Conservation (phyloP, 208 protist genomes). For the Phytomonas francai region DNA sequence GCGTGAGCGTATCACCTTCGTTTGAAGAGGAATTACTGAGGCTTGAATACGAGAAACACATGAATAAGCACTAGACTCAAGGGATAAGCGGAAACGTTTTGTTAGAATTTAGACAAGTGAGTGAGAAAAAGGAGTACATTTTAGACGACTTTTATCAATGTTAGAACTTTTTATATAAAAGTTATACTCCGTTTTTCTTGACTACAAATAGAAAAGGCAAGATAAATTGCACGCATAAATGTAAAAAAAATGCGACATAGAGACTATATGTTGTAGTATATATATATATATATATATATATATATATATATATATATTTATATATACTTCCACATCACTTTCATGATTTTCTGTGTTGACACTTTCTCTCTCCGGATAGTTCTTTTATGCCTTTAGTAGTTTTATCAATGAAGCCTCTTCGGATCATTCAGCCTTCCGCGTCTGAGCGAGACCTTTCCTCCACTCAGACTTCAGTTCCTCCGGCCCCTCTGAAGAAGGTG, state of each 20-base stretch:
- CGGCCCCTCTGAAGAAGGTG: neutral
- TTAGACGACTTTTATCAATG: neutral
- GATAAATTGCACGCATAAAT: neutral
- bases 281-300: neutral
- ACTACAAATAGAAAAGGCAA: slow-evolving; percentile 2
- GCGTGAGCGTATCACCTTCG: slow-evolving; percentile 4
- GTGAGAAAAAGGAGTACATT: neutral
- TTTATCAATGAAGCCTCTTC: neutral
- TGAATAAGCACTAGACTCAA: neutral
- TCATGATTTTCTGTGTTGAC: neutral
- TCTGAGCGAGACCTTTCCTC: neutral
- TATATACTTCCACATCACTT: neutral
- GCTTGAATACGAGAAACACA: slow-evolving; percentile 25
- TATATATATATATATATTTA: neutral
- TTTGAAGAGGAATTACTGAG: slow-evolving; percentile 71
- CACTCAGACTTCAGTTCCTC: neutral
- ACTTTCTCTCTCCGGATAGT: neutral
- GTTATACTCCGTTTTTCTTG: neutral
- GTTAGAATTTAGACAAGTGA: slow-evolving; percentile 4
- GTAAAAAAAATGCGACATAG: slow-evolving; percentile 2
- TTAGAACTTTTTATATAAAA: neutral
- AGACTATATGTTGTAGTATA: neutral
- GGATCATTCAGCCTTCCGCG: neutral
- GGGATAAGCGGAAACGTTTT: neutral
- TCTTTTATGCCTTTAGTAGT: neutral